Base-by-base conservation (phyloP, 2,329 filamentous ascomycete species). In the Fusarium subtropicale region DNA sequence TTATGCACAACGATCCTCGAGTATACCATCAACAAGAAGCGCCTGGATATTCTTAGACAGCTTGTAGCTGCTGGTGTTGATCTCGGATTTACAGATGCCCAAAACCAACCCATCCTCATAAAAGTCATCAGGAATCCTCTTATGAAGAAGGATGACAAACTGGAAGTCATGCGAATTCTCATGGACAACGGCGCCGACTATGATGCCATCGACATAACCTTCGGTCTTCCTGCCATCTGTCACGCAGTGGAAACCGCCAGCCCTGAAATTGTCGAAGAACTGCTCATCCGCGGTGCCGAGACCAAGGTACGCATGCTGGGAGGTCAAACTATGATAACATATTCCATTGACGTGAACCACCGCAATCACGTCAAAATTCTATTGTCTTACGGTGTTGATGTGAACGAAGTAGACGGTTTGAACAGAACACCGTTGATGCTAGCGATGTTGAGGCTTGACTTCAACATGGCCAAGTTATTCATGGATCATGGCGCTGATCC, bases 231-330 rank as follows among this genome's bases (percentile, higher is more conserved):
- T 5, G 58, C 51, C 7, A 56, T 64, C 5, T 64, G 59, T 4
- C 60, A 64, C 9, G 60, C 60, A 7, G 59, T 64, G 1, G 60
- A 64, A 26, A 50, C 56, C 34, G 38, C 59, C 1, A 64, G 42
- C 1, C 24, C 50, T 0, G 18, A 9, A 0, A 28, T 64, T 1
- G 59, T 64, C 0, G 42, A 64, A 18, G 60, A 56, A 7, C 20
- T 64, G 3, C 31, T 64, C 1, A 26, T 26, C 8, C 59, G 31
- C 16, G 50, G 26, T 1, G 30, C 28, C 3, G 41, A 48, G 15
- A 64, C 60, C 7, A 64, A 64, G 2, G 44, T 64, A 1, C 59
- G 60, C 4, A 64, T 64, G 59, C 8, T 64, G 2, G 45, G 58
- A 0, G 60, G 58, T 1, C 60, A 64, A 26, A 64, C 60, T 0